Percentiles rank a stretch among this genome's conserved stretches.
phyloP scores from a whole-genome alignment of 768 basidiomycete genomes.

The Podaxis rugospora region DNA sequence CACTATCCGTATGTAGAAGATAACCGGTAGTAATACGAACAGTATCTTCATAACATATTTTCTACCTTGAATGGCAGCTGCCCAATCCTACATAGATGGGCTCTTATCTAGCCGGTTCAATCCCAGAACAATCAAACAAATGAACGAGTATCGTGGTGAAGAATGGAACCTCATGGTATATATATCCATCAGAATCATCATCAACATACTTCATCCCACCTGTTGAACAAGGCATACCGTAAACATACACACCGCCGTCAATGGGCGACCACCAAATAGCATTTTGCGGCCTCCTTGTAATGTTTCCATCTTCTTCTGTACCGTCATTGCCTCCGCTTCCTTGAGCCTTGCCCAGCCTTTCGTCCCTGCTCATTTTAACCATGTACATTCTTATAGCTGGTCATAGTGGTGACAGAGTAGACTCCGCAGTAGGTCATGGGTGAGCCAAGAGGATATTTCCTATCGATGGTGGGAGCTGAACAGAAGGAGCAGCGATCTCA shows the following conservation, averaged over 20 bases:
- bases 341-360: not conserved
- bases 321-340: not conserved
- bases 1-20: not conserved
- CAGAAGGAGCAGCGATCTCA: not conserved
- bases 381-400: slow-evolving; percentile 1
- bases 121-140: not conserved
- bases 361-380: not conserved
- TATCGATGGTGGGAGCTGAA: not conserved
- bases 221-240: not conserved
- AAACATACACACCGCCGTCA: not conserved
- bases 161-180: not conserved
- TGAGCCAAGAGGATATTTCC: not conserved
- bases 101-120: not conserved
- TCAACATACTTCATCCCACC: not conserved
- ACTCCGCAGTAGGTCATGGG: not conserved
- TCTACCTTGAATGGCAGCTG: not conserved
- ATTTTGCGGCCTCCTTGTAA: not conserved
- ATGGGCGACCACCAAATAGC: not conserved
- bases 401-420: not conserved
- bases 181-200: not conserved
- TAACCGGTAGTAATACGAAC: not conserved
- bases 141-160: not conserved
- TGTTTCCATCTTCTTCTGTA: not conserved
- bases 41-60: not conserved
- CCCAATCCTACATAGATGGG: not conserved